Percentiles rank a stretch among this genome's conserved stretches.
Evolutionary conservation across 495 filamentous ascomycete species (phyloP).

Genomic region (Aspergillus nidulans): DNA sequence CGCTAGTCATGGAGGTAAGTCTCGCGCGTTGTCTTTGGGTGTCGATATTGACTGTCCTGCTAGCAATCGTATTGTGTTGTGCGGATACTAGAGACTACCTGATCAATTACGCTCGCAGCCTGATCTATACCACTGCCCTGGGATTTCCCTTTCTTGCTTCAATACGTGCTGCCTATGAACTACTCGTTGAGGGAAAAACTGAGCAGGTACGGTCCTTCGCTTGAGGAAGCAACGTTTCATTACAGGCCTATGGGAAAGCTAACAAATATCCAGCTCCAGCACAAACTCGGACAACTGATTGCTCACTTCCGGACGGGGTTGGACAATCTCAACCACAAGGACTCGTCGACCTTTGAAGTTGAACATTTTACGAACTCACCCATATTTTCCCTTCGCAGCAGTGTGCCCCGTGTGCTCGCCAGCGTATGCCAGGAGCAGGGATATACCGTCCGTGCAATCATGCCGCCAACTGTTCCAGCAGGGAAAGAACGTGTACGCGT

Average conservation of each 20-base stretch:
- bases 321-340: slow-evolving; percentile 20
- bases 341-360: slow-evolving; percentile 31
- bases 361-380: slow-evolving; percentile 40
- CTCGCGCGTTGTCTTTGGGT: not conserved
- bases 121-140: slow-evolving; percentile 47
- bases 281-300: slow-evolving; percentile 34
- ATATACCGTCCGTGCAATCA: slow-evolving; percentile 41
- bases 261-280: slow-evolving; percentile 28
- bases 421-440: slow-evolving; percentile 31
- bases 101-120: slow-evolving; percentile 44
- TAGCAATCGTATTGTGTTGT: slow-evolving; percentile 45
- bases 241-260: not conserved
- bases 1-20: slow-evolving; percentile 65
- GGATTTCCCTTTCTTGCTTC: slow-evolving; percentile 47
- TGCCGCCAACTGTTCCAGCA: slow-evolving; percentile 45
- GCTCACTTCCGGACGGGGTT: slow-evolving; percentile 33
- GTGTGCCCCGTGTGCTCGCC: slow-evolving; percentile 27
- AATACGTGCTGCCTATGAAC: slow-evolving; percentile 42
- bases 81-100: slow-evolving; percentile 36
- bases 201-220: slow-evolving; percentile 26
- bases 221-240: not conserved
- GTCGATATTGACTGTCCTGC: not conserved
- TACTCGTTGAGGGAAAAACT: slow-evolving; percentile 38
- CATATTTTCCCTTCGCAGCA: slow-evolving; percentile 44
- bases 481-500: slow-evolving; percentile 47